These are phyloP conservation scores for Geoglossum glabrum DNA, from an alignment of 495 filamentous ascomycete species.

Conservation along the genomic window DNA sequence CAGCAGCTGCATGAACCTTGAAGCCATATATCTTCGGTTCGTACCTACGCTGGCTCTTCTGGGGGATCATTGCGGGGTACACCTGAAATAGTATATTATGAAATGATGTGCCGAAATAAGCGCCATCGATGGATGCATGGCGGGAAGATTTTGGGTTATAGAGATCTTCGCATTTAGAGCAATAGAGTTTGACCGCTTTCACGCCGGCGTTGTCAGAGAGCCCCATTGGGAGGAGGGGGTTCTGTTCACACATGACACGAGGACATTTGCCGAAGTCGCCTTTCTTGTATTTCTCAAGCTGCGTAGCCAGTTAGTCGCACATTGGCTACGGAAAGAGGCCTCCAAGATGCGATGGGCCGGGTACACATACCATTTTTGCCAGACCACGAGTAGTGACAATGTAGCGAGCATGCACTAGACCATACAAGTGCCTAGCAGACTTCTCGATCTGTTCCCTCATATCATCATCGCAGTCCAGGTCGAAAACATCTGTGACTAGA, in stretches of 20 bases:
- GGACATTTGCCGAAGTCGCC: constrained; percentile 96
- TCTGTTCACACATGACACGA: constrained; percentile 76
- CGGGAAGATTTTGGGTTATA: constrained; percentile 98
- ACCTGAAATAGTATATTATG: constrained; percentile 99
- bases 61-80: constrained; percentile 70
- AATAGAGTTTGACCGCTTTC: constrained; percentile 89
- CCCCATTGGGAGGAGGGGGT: constrained; percentile 84
- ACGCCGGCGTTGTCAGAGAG: constrained; percentile 67
- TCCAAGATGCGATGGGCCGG: not conserved
- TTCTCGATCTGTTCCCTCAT: constrained; percentile 97
- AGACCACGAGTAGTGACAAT: constrained; percentile 90
- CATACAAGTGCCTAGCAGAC: constrained; percentile 88
- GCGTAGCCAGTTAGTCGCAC: constrained; percentile 9
- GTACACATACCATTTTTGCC: constrained; percentile 68
- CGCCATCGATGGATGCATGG: constrained; percentile 85
- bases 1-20: constrained; percentile 76
- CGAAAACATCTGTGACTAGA: constrained; percentile 98
- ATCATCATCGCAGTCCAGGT: constrained; percentile 95
- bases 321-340: not conserved
- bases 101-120: constrained; percentile 94
- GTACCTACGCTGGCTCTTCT: constrained; percentile 70
- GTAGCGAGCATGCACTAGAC: constrained; percentile 88
- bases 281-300: constrained; percentile 99
- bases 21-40: constrained; percentile 84
- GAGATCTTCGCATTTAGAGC: constrained; percentile 87